Evolutionary conservation across 1,139 yeast species (phyloP).

Genomic region (Geotrichum klebahnii): DNA sequence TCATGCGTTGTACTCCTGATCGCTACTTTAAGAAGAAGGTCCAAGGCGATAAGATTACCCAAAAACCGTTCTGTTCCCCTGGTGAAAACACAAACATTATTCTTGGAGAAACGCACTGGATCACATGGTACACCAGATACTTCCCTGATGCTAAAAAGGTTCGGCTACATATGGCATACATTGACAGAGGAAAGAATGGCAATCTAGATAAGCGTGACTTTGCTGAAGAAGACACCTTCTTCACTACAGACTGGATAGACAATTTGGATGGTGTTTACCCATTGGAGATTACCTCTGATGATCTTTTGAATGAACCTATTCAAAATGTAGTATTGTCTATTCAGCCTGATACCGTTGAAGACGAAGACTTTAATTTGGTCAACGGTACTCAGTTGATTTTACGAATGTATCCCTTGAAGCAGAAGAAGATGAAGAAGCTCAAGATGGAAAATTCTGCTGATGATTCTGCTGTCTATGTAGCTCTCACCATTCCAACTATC

Average conservation of each 20-base stretch:
- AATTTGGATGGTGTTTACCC: conserved; percentile 64
- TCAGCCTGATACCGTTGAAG: conserved; percentile 64
- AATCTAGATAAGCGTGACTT: conserved; percentile 33
- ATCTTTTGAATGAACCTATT: conserved; percentile 54
- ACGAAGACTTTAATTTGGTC: conserved; percentile 51
- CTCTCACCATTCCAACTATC: conserved; percentile 63
- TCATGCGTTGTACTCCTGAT: conserved; percentile 82
- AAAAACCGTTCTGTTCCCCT: conserved; percentile 84
- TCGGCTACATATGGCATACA: conserved; percentile 61
- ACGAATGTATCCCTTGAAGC: conserved; percentile 55
- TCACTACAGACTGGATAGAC: conserved; percentile 63
- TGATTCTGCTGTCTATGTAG: conserved; percentile 61
- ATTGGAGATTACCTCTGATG: conserved; percentile 53
- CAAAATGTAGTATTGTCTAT: conserved; percentile 55
- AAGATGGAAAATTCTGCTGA: conserved; percentile 20
- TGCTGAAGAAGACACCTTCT: conserved; percentile 49
- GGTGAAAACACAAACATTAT: conserved; percentile 54
- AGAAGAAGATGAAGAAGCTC: conserved; percentile 54
- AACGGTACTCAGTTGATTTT: conserved; percentile 57
- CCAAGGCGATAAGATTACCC: conserved; percentile 47
- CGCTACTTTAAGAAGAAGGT: conserved; percentile 60
- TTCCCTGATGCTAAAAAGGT: conserved; percentile 56
- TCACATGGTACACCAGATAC: conserved; percentile 70
- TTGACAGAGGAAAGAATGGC: conserved; percentile 58
- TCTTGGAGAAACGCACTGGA: conserved; percentile 61